Evolutionary conservation across 306 rosid genomes (phyloP), one percentile per base, ranked within the genome.

Genomic region (Fragaria vesca): DNA sequence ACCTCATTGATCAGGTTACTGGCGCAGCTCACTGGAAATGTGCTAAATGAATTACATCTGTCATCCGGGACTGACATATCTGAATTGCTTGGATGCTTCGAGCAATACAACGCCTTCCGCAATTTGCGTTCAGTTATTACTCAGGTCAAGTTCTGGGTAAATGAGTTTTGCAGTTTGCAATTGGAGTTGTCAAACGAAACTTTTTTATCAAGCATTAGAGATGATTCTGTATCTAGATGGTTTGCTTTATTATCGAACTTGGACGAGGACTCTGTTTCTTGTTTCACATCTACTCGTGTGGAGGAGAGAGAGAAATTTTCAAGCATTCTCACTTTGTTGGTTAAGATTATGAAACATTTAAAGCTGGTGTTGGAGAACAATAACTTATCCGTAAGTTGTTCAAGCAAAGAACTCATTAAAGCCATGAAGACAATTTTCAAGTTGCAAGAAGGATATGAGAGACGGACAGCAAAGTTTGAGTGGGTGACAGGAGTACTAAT

Each of bases 31-130:
- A 89, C 97, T 10, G 97, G 98, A 50, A 90, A 91, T 73, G 89
- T 88, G 45, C 86, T 95, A 30, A 89, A 92, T 82, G 97, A 95
- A 83, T 62, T 92, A 52, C 94, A 91, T 86, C 97, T 95, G 74
- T 95, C 98, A 46, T 84, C 97, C 67, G 96, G 95, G 17, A 92
- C 98, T 54, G 98, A 95, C 82, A 95, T 92, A 69, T 95, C 96
- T 72, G 98, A 95, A 80, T 81, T 95, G 71, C 91, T 94, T 69
- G 98, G 98, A 62, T 92, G 96, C 83, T 95, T 95, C 81, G 97
- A 95, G 86, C 98, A 95, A 80, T 92, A 90, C 69, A 87, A 95
- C 74, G 89, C 91, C 66, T 72, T 89, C 72, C 89, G 96, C 21
- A 88, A 83, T 76, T 88, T 92, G 65, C 90, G 71, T 62, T 66